phyloP scores from a whole-genome alignment of 148 eudicot species.

The Vaccinium macrocarpon region DNA sequence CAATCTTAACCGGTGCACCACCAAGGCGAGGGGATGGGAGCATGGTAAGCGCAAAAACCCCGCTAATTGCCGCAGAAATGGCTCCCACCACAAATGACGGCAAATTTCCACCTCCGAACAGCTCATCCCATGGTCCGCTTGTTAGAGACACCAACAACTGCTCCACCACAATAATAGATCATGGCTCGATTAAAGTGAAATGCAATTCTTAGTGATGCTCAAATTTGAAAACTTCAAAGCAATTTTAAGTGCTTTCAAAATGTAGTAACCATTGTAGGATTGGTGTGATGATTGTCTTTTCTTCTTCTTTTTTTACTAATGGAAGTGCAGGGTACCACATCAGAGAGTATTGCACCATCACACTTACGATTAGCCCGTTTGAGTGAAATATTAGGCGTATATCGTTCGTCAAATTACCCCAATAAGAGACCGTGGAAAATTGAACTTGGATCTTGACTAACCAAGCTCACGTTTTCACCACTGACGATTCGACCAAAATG shows the following conservation, averaged over 20 bases:
- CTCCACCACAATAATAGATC: background rate
- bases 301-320: too few species aligned
- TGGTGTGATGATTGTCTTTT: too few species aligned
- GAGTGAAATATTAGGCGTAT: too few species aligned
- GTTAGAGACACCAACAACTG: slow-evolving; percentile 71
- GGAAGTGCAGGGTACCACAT: too few species aligned
- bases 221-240: background rate
- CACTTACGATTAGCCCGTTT: too few species aligned
- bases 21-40: slow-evolving; percentile 52
- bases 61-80: slow-evolving; percentile 46
- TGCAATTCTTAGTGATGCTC: background rate
- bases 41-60: slow-evolving; percentile 50
- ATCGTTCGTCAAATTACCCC: too few species aligned
- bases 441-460: too few species aligned
- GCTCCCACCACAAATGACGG: slow-evolving; percentile 77
- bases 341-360: too few species aligned
- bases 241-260: background rate
- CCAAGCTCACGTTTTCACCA: background rate
- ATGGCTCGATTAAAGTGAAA: background rate
- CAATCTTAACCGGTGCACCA: background rate
- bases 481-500: background rate
- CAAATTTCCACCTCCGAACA: slow-evolving; percentile 73
- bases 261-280: background rate
- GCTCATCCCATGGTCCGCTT: slow-evolving; percentile 66
- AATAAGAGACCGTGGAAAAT: too few species aligned